Evolutionary conservation across 208 protist genomes (phyloP), one percentile per base, ranked within the genome.

Genomic region (Crithidia brevicula): DNA sequence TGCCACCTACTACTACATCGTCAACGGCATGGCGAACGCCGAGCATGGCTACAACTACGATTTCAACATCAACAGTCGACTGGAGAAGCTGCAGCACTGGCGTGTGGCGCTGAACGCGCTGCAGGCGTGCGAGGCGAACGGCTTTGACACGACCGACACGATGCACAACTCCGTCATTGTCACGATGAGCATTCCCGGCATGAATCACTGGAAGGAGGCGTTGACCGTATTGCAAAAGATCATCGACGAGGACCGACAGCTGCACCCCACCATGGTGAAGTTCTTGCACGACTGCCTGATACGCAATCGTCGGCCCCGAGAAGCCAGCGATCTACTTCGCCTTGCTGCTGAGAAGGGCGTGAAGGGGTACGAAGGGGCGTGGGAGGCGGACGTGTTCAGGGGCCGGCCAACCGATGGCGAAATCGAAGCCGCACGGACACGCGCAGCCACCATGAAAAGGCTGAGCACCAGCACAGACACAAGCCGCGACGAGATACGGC

Each of bases 151-250:
- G 1, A 97, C 92, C 9, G 92, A 94, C 73, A 95, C 92, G 3
- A 97, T 97, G 92, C 86, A 95, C 79, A 97, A 97, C 77, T 93
- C 88, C 4, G 89, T 86, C 36, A 84, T 95, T 28, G 83, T 95
- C n/a, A 90, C 92, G 27, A 86, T 91, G 80, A 91, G 83, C 0
- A 94, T 95, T 16, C 92, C 92, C 0, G 88, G 89, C 28, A 91
- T 97, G 70, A 94, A 97, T 65, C 79, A 89, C 64, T 97, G 92
- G 89, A 69, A 83, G 50, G 67, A 89, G 65, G 92, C 92, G 16
- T 63, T 78, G 47, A 33, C 64, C 18, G 68, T 94, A 34, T 73
- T 97, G 0, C 33, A 92, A 11, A 92, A 92, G 57, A 92, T 97
- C 46, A 27, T 91, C 16, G 78, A 73, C 31, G 89, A 97, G 72